Conservation (phyloP, 2,329 filamentous ascomycete genomes). For the Trichoderma oligosporum region DNA sequence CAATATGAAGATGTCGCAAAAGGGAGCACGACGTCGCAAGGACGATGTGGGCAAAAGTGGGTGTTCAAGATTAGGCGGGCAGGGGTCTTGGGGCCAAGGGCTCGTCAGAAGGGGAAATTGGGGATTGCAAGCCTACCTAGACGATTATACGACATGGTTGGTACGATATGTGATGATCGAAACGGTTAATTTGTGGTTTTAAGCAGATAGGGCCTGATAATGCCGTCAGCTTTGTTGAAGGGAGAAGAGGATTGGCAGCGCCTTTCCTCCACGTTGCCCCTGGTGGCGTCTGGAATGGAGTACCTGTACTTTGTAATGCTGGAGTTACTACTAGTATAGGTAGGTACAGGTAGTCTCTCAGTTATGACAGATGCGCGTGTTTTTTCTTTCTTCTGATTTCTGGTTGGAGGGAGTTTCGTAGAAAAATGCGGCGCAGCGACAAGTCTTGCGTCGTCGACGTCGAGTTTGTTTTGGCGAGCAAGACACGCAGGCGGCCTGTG, state of each 20-base stretch:
- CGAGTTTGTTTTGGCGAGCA: neutral
- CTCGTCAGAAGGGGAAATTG: conserved; percentile 21
- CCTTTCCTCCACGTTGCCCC: conserved; percentile 8
- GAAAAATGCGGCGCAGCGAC: conserved; percentile 9
- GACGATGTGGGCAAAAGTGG: conserved; percentile 16
- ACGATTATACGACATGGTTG: conserved; percentile 68
- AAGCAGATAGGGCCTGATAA: too few species aligned
- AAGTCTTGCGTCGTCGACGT: neutral
- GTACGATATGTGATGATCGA: conserved; percentile 4
- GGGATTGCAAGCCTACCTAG: conserved; percentile 49
- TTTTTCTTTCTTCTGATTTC: too few species aligned
- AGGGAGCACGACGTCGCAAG: conserved; percentile 2
- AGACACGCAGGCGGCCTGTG: conserved; percentile 18
- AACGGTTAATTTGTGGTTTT: neutral
- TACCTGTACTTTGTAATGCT: neutral
- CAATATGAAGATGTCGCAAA: conserved; percentile 12
- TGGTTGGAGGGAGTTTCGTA: neutral
- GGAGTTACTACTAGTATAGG: too few species aligned
- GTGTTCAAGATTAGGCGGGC: conserved; percentile 20
- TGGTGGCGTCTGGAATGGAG: conserved; percentile 14
- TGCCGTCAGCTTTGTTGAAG: neutral
- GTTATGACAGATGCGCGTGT: too few species aligned
- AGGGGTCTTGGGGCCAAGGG: conserved; percentile 22
- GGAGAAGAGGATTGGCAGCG: neutral
- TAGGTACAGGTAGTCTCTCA: too few species aligned